Percentiles rank a stretch among this genome's conserved stretches.
These are phyloP conservation scores for Tricholoma bakamatsutake DNA, from an alignment of 768 basidiomycete species.

Conservation along the genomic window DNA sequence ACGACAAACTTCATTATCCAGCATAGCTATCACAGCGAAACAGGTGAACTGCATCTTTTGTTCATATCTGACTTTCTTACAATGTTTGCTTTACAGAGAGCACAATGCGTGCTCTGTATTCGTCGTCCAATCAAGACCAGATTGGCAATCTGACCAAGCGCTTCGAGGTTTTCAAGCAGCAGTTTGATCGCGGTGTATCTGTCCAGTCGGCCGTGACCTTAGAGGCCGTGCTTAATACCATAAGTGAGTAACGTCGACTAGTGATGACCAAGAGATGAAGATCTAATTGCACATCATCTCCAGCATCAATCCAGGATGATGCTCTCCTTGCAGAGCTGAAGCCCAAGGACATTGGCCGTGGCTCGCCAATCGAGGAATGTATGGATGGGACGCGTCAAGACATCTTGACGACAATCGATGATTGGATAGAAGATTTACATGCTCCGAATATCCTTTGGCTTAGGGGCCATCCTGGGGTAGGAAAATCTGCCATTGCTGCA, in stretches of 20 bases:
- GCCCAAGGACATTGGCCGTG: conserved; percentile 5
- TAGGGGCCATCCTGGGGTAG: conserved; percentile 16
- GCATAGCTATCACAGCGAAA: background rate
- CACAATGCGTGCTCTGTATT: background rate
- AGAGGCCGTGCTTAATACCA: conserved; percentile 9
- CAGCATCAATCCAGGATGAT: conserved; percentile 11
- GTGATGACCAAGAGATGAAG: background rate
- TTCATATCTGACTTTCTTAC: background rate
- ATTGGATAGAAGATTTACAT: conserved; percentile 10
- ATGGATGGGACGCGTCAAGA: conserved; percentile 12
- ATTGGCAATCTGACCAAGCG: conserved; percentile 13
- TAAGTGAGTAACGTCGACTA: conserved; percentile 3
- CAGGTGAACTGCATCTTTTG: background rate
- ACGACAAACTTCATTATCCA: conserved; percentile 18
- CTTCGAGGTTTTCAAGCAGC: conserved; percentile 11
- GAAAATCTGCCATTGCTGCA: conserved; percentile 19
- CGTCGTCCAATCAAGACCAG: conserved; percentile 8
- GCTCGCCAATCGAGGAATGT: background rate
- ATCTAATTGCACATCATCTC: background rate
- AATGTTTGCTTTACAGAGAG: background rate
- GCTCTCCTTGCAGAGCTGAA: conserved; percentile 8
- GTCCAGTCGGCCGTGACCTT: conserved; percentile 15
- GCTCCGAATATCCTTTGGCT: conserved; percentile 18
- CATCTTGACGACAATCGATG: background rate
- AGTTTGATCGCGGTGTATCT: conserved; percentile 20